These are phyloP conservation scores for Pythium aristosporum DNA, from an alignment of 352 stramenopile genomes.

Conservation along the genomic window DNA sequence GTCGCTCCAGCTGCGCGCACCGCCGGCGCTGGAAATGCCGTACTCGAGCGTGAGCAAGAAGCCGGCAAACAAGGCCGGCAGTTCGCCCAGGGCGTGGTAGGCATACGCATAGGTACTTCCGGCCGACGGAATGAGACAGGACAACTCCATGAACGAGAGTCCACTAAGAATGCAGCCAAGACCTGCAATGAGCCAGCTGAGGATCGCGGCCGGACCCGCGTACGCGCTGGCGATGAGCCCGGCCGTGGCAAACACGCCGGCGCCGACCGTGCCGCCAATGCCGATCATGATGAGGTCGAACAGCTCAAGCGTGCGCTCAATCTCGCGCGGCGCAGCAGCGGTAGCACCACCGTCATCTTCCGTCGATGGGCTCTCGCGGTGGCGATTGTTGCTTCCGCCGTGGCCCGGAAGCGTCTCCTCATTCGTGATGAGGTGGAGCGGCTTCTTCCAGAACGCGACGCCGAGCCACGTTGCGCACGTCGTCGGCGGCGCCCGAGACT, in stretches of 20 bases:
- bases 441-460: conserved; percentile 79
- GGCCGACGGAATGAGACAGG: conserved; percentile 81
- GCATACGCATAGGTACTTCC: conserved; percentile 94
- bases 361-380: conserved; percentile 21
- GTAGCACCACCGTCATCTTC: conserved; percentile 12
- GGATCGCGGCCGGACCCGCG: conserved; percentile 70
- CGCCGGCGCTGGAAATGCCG: conserved; percentile 87
- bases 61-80: conserved; percentile 89
- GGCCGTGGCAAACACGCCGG: conserved; percentile 89
- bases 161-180: conserved; percentile 77
- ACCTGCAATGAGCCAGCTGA: conserved; percentile 87
- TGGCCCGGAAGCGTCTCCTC: conserved; percentile 10
- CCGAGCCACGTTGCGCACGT: conserved; percentile 32
- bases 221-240: conserved; percentile 67
- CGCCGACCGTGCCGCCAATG: conserved; percentile 93
- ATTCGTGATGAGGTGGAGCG: conserved; percentile 43
- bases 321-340: conserved; percentile 25
- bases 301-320: conserved; percentile 71
- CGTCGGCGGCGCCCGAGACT: conserved; percentile 8
- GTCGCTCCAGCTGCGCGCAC: conserved; percentile 92
- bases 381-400: conserved; percentile 9
- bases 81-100: conserved; percentile 91
- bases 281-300: conserved; percentile 93
- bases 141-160: conserved; percentile 92
- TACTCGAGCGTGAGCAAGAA: conserved; percentile 94